These are phyloP conservation scores for Tetrapyrgos nigripes DNA, from an alignment of 1,284 basidiomycete genomes.

Conservation along the genomic window DNA sequence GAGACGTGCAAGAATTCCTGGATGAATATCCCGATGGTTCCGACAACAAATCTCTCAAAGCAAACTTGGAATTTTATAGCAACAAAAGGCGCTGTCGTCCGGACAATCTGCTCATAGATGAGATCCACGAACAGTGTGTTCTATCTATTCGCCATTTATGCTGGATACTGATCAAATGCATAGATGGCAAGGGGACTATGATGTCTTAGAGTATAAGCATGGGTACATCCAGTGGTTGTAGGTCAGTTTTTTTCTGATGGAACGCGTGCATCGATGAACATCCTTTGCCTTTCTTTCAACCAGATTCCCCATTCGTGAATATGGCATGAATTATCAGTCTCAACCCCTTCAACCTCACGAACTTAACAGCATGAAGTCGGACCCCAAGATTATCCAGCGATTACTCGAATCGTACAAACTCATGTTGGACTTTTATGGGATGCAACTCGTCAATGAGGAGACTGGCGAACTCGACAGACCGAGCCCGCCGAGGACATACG, in stretches of 20 bases:
- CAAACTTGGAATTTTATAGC: conserved; percentile 71
- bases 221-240: conserved; percentile 80
- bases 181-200: conserved; percentile 71
- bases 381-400: conserved; percentile 55
- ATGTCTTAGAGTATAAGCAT: conserved; percentile 71
- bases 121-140: conserved; percentile 62
- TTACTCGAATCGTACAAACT: conserved; percentile 67
- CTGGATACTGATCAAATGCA: conserved; percentile 6
- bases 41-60: conserved; percentile 45
- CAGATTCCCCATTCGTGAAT: conserved; percentile 73
- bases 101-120: conserved; percentile 65
- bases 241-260: conserved; percentile 31
- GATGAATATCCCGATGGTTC: conserved; percentile 58
- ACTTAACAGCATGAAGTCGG: conserved; percentile 61
- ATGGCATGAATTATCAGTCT: conserved; percentile 72
- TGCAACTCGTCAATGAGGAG: conserved; percentile 61
- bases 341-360: conserved; percentile 73
- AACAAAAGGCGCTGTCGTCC: conserved; percentile 64
- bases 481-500: conserved; percentile 51
- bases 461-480: conserved; percentile 62
- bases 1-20: conserved; percentile 69
- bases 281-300: neutral
- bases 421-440: conserved; percentile 81
- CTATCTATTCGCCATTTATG: conserved; percentile 10
- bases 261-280: neutral